Evolutionary conservation across 306 rosid species (phyloP).

Genomic region (Mimosa pudica): DNA sequence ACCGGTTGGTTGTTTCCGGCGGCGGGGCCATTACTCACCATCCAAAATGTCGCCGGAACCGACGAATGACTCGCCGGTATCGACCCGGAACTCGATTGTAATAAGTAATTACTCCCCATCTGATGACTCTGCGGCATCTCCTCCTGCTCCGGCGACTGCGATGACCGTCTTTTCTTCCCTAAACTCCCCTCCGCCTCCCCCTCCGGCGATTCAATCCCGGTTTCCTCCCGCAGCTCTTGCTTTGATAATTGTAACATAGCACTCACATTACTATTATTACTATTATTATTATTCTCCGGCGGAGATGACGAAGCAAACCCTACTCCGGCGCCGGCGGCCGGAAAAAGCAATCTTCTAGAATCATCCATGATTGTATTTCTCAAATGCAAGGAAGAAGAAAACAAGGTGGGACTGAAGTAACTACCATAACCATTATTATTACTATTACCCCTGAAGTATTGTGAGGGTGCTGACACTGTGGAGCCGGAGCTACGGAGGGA

Average conservation of each 20-base stretch:
- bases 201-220: constrained; percentile 7
- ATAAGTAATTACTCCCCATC: constrained; percentile 48
- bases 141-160: constrained; percentile 41
- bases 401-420: constrained; percentile 43
- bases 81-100: constrained; percentile 58
- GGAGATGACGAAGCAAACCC: constrained; percentile 24
- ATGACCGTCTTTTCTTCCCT: constrained; percentile 52
- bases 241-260: constrained; percentile 42
- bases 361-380: constrained; percentile 39
- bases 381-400: constrained; percentile 39
- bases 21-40: constrained; percentile 41
- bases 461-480: constrained; percentile 66
- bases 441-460: constrained; percentile 42
- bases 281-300: background rate
- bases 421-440: constrained; percentile 10
- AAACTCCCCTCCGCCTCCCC: constrained; percentile 29
- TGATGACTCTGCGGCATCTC: constrained; percentile 42
- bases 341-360: constrained; percentile 39
- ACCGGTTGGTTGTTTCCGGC: constrained; percentile 18
- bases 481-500: constrained; percentile 79
- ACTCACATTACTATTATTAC: constrained; percentile 27
- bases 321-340: constrained; percentile 25
- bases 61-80: constrained; percentile 56
- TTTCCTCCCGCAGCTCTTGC: constrained; percentile 46
- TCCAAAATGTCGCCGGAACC: constrained; percentile 60